phyloP scores from a whole-genome alignment of 768 basidiomycete species.

The Termitomyces heimii region DNA sequence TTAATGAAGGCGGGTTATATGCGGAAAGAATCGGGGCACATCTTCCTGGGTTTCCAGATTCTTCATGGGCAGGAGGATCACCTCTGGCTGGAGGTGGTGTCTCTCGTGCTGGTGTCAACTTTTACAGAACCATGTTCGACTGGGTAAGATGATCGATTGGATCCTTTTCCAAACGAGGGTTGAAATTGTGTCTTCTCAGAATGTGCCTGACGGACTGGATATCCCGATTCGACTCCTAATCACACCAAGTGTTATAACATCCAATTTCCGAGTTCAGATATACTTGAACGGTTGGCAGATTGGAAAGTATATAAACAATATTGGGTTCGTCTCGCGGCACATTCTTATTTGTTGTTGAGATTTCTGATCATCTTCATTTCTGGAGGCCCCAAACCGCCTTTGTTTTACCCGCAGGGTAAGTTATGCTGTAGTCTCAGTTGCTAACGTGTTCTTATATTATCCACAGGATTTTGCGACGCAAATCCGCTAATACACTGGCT shows the following conservation, averaged over 20 bases:
- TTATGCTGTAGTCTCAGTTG: background rate
- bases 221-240: slow-evolving; percentile 40
- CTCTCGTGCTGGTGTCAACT: slow-evolving; percentile 34
- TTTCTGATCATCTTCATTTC: background rate
- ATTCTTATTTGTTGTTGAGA: background rate
- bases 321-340: slow-evolving; percentile 27
- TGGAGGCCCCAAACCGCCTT: slow-evolving; percentile 40
- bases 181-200: slow-evolving; percentile 15
- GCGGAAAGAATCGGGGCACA: slow-evolving; percentile 47
- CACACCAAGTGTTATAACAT: slow-evolving; percentile 34
- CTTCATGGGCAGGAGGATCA: slow-evolving; percentile 28
- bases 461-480: slow-evolving; percentile 32
- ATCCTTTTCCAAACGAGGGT: background rate
- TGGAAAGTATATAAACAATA: slow-evolving; percentile 49
- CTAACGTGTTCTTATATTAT: background rate
- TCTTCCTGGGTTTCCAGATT: slow-evolving; percentile 39
- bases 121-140: slow-evolving; percentile 36
- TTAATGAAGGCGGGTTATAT: slow-evolving; percentile 47
- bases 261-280: slow-evolving; percentile 44
- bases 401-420: slow-evolving; percentile 43
- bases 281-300: slow-evolving; percentile 49
- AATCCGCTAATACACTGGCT: slow-evolving; percentile 39
- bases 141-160: slow-evolving; percentile 22
- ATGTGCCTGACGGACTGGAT: slow-evolving; percentile 33
- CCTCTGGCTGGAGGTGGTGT: slow-evolving; percentile 23